A percentile compares a stretch with the other conserved stretches of the same genome.
Evolutionary conservation across 768 basidiomycete genomes (phyloP).

Genomic region (Tephrocybe sp.): DNA sequence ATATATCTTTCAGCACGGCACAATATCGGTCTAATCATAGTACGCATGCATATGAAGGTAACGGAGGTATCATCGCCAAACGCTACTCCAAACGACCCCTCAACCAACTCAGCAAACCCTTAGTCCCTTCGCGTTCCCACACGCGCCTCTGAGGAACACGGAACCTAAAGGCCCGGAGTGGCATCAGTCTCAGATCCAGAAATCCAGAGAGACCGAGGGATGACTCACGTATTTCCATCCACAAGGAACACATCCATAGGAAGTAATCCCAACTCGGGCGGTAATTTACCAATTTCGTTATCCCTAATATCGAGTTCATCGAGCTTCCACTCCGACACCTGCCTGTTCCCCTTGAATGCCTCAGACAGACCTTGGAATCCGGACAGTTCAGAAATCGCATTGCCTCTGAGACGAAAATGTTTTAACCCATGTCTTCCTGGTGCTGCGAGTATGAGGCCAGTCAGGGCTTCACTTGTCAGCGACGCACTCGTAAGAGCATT

Average conservation of each 20-base stretch:
- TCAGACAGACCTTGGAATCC: conserved; percentile 64
- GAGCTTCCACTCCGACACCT: conserved; percentile 68
- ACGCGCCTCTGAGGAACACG: conserved; percentile 78
- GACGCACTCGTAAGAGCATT: conserved; percentile 61
- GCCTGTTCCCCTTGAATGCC: conserved; percentile 63
- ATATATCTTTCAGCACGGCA: background rate
- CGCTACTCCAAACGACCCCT: conserved; percentile 70
- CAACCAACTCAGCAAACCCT: conserved; percentile 78
- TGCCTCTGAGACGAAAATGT: conserved; percentile 69
- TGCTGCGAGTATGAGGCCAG: conserved; percentile 50
- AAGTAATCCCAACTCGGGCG: conserved; percentile 68
- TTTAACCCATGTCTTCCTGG: conserved; percentile 53
- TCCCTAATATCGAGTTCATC: conserved; percentile 84
- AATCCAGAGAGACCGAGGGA: background rate
- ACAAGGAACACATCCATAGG: conserved; percentile 82
- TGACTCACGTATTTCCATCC: conserved; percentile 78
- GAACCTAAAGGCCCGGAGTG: conserved; percentile 48
- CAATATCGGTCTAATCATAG: background rate
- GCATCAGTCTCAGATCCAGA: background rate
- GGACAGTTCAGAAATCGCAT: conserved; percentile 59
- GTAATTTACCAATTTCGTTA: conserved; percentile 73
- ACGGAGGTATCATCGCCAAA: conserved; percentile 44
- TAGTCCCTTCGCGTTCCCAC: conserved; percentile 88
- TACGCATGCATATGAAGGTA: background rate
- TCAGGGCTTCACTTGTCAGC: conserved; percentile 47